Conservation (phyloP, 1,139 yeast genomes). For the Saccharomyces hybrid region DNA sequence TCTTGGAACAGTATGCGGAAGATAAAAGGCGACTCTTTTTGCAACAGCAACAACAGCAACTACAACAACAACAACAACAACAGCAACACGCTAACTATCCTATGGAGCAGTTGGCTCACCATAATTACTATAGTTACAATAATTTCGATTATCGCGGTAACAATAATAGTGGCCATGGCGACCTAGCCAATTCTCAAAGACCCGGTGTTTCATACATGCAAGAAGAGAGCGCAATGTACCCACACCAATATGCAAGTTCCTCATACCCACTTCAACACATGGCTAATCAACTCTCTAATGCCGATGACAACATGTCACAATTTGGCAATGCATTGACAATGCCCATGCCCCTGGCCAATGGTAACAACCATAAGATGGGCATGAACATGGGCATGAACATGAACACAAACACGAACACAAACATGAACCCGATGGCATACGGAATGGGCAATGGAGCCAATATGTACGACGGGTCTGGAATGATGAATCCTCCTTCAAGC, state of each 20-base stretch:
- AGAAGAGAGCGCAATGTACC: neutral
- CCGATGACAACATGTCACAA: neutral
- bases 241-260: neutral
- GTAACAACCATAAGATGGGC: neutral
- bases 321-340: neutral
- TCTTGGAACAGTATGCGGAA: conserved; percentile 13
- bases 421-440: neutral
- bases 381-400: neutral
- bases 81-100: conserved; percentile 7
- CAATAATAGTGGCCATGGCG: neutral
- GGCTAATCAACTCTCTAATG: neutral
- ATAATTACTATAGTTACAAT: conserved; percentile 4
- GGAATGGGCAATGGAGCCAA: neutral
- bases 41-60: conserved; percentile 6
- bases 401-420: neutral
- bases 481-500: neutral
- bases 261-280: neutral
- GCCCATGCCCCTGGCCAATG: neutral
- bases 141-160: conserved; percentile 5
- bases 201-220: no score
- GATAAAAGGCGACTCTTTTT: conserved; percentile 21
- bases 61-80: conserved; percentile 9
- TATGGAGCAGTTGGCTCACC: conserved; percentile 3
- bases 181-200: neutral
- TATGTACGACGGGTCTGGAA: neutral